Evolutionary conservation across 345 rosid species (phyloP), one percentile per base, ranked within the genome.

Genomic region (Pugionium dolabratum): DNA sequence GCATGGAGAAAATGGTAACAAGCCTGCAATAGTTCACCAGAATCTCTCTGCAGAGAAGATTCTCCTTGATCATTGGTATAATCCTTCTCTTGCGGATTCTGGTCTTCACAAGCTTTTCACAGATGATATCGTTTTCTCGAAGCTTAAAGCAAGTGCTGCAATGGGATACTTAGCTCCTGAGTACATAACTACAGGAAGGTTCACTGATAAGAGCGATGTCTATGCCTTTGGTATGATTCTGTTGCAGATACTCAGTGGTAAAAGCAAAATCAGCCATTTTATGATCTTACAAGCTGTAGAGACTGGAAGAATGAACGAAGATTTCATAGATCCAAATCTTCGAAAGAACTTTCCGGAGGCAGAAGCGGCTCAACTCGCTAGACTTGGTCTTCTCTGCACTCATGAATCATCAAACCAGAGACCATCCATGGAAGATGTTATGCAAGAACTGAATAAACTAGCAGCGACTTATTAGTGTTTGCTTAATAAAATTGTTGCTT

Each of bases 121-220:
- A 0, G 95, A 94, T 28, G 99, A 94, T 45, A 78, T 90, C 1
- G 85, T 94, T 45, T 94, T 86, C 85, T 91, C 99, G 4, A 81
- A 68, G 66, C 91, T 94, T 45, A 94, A 94, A 80, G 95, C 89
- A 41, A 86, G 95, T 63, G 99, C 99, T 67, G 99, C 97, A 51
- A 90, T 86, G 95, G 99, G 99, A 69, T 94, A 94, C 81, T 82
- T 94, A 41, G 95, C 93, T 62, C 99, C 99, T 4, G 99, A 94
- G 69, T 94, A 94, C 68, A 83, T 90, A 37, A 84, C 82, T 31
- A 93, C 97, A 0, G 99, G 99, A 43, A 84, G 85, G 26, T 87
- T 88, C 77, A 94, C 97, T 1, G 97, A 91, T 57, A 88, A 91
- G 80, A 88, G 90, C 4, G 99, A 94, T 2, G 80, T 88, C 2